Percentiles rank a stretch among this genome's conserved stretches.
These are phyloP conservation scores for Microbotryum saponariae DNA, from an alignment of 1,284 basidiomycete species.

Conservation along the genomic window DNA sequence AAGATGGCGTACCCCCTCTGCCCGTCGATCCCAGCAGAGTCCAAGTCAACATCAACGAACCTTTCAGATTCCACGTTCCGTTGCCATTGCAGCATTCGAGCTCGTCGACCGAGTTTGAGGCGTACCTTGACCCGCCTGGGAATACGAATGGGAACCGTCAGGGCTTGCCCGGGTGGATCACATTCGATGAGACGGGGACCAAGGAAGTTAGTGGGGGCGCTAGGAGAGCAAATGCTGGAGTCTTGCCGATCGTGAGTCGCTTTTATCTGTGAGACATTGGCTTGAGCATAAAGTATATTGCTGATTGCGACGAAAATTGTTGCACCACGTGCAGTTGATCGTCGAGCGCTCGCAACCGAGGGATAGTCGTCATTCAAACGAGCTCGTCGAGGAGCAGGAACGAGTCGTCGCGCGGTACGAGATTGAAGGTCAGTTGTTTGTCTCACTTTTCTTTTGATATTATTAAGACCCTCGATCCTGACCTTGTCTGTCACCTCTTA, in stretches of 20 bases:
- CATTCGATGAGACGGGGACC: conserved; percentile 12
- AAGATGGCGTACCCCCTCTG: neutral
- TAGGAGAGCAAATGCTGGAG: too few species aligned
- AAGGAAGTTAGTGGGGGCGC: too few species aligned
- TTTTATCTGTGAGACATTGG: too few species aligned
- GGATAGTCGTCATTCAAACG: neutral
- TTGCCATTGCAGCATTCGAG: conserved; percentile 17
- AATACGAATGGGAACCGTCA: neutral
- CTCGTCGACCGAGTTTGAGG: conserved; percentile 20
- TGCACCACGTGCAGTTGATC: neutral
- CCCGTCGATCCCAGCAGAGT: conserved; percentile 8
- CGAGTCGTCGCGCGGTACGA: conserved; percentile 4
- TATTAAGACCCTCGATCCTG: too few species aligned
- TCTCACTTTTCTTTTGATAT: neutral
- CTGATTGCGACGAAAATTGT: too few species aligned
- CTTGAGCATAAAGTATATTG: too few species aligned
- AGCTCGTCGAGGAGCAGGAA: neutral
- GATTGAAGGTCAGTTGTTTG: neutral
- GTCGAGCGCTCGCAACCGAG: neutral
- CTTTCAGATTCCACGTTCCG: conserved; percentile 23
- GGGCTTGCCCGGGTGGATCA: conserved; percentile 16
- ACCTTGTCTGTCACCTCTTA: too few species aligned
- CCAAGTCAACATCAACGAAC: conserved; percentile 9
- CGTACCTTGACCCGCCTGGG: conserved; percentile 14
- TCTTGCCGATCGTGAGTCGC: too few species aligned